Evolutionary conservation across 805 yeast genomes (phyloP).

Genomic region (Naumovozyma castellii): DNA sequence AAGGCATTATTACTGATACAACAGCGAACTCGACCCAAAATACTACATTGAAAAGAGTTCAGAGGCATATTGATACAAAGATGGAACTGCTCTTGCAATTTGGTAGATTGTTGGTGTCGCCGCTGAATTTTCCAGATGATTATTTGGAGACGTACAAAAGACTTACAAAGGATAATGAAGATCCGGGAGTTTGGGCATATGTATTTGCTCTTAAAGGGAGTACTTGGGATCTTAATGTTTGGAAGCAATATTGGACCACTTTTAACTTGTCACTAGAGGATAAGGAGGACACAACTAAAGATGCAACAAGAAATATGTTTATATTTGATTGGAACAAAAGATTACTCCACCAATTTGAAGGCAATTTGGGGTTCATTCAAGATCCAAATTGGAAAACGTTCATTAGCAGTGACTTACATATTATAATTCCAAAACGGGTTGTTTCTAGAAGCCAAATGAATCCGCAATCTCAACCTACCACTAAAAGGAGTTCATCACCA

Average conservation of each 20-base stretch:
- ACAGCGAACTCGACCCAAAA: constrained; percentile 7
- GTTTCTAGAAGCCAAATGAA: not conserved
- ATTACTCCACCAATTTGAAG: constrained; percentile 6
- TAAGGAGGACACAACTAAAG: constrained; percentile 1
- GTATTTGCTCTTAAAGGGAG: constrained; percentile 22
- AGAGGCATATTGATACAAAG: constrained; percentile 20
- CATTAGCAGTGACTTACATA: constrained; percentile 17
- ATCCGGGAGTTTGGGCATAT: constrained; percentile 26
- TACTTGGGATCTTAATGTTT: constrained; percentile 24
- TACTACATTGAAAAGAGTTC: constrained; percentile 20
- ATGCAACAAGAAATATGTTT: constrained; percentile 8
- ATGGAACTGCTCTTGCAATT: constrained; percentile 14
- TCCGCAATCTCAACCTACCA: not conserved
- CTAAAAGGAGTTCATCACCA: not conserved
- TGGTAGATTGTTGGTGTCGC: constrained; percentile 21
- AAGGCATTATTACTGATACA: constrained; percentile 13
- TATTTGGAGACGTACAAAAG: constrained; percentile 31
- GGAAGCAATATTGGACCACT: constrained; percentile 23
- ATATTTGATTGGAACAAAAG: constrained; percentile 16
- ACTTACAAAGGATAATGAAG: constrained; percentile 17
- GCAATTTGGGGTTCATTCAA: constrained; percentile 17
- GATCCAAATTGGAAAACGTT: constrained; percentile 26
- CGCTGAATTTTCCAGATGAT: constrained; percentile 38
- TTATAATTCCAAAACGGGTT: constrained; percentile 10
- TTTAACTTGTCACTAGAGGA: constrained; percentile 11